phyloP scores from a whole-genome alignment of 257 asterid species.

The Cynanchum wilfordii region DNA sequence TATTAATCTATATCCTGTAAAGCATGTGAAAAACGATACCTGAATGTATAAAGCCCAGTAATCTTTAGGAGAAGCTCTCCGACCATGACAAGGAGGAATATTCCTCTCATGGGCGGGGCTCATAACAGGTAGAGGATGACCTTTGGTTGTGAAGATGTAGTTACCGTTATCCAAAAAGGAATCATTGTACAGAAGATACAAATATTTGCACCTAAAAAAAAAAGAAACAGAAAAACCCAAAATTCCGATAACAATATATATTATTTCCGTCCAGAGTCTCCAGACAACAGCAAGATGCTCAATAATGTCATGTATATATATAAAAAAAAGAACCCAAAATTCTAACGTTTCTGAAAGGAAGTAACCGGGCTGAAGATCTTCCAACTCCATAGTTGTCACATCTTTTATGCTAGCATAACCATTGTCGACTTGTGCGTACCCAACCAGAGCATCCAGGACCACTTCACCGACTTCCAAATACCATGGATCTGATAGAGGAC shows the following conservation, averaged over 20 bases:
- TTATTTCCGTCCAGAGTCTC: neutral
- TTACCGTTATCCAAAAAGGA: slow-evolving; percentile 59
- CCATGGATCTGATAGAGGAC: slow-evolving; percentile 73
- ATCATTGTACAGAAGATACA: slow-evolving; percentile 85
- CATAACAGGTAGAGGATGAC: slow-evolving; percentile 85
- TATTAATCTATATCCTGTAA: neutral
- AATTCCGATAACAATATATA: neutral
- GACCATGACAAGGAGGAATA: slow-evolving; percentile 40
- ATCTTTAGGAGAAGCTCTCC: slow-evolving; percentile 42
- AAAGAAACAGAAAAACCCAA: slow-evolving; percentile 11
- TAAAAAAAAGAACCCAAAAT: neutral
- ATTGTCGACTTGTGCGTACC: slow-evolving; percentile 74
- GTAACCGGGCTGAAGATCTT: slow-evolving; percentile 97
- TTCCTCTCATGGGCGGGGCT: slow-evolving; percentile 81
- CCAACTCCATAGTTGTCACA: slow-evolving; percentile 86
- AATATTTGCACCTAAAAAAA: slow-evolving; percentile 75
- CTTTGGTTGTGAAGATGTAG: slow-evolving; percentile 91
- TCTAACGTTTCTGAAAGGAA: slow-evolving; percentile 95
- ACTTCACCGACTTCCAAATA: slow-evolving; percentile 88
- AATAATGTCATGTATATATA: neutral
- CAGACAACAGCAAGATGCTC: neutral
- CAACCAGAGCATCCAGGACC: slow-evolving; percentile 68
- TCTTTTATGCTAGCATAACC: slow-evolving; percentile 96
- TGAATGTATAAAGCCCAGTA: slow-evolving; percentile 56
- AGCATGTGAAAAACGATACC: slow-evolving; percentile 37